Percentiles rank a stretch among this genome's conserved stretches.
phyloP scores from a whole-genome alignment of 441 rosid genomes.

The Dalechampia spathulata region DNA sequence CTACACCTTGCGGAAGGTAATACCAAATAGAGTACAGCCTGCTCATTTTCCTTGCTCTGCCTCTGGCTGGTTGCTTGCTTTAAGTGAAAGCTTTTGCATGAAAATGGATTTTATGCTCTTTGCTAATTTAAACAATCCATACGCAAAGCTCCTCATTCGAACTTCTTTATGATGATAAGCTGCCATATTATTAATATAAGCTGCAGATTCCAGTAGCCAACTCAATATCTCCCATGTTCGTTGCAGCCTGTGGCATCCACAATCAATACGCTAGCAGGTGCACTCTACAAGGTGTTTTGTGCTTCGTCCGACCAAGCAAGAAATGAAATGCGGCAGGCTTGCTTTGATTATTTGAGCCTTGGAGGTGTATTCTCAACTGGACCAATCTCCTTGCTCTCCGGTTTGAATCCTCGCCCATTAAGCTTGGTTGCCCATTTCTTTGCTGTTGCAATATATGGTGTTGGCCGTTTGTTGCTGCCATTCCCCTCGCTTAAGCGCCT shows the following conservation, averaged over 20 bases:
- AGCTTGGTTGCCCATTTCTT: slow-evolving; percentile 77
- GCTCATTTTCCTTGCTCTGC: neutral
- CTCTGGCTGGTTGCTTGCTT: neutral
- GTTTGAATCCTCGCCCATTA: slow-evolving; percentile 68
- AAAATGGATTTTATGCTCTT: neutral
- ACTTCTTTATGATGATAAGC: neutral
- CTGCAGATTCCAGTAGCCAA: slow-evolving; percentile 1
- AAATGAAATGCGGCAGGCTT: slow-evolving; percentile 76
- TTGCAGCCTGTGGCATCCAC: slow-evolving; percentile 85
- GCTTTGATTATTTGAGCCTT: slow-evolving; percentile 74
- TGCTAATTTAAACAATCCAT: neutral
- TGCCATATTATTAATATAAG: neutral
- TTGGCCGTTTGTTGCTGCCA: slow-evolving; percentile 69
- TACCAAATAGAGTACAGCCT: neutral
- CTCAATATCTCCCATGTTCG: neutral
- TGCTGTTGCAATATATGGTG: slow-evolving; percentile 74
- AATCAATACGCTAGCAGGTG: slow-evolving; percentile 75
- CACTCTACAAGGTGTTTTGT: slow-evolving; percentile 75
- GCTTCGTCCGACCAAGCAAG: slow-evolving; percentile 66
- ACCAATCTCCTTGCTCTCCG: slow-evolving; percentile 70
- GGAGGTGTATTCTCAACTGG: slow-evolving; percentile 69
- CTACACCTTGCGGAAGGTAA: slow-evolving; percentile 84
- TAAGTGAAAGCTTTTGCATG: neutral
- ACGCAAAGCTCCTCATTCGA: neutral
- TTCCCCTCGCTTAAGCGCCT: slow-evolving; percentile 73